Conservation (phyloP, 2,329 filamentous ascomycete genomes). For the Fusarium sp. region DNA sequence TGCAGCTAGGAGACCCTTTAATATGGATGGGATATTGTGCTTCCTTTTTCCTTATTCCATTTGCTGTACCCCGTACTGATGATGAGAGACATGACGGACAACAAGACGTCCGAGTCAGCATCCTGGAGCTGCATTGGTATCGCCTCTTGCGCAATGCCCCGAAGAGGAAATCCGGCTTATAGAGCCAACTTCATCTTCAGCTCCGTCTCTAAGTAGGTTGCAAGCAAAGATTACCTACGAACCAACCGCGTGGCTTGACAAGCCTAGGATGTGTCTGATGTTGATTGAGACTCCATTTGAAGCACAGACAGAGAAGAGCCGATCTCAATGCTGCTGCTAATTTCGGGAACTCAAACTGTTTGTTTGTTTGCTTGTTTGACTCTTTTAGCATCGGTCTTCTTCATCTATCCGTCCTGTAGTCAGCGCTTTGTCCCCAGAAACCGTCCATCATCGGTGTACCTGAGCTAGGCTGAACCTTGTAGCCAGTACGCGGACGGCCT, state of each 20-base stretch:
- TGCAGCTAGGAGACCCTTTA: slow-evolving; percentile 1
- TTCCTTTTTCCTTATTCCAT: slow-evolving; percentile 5
- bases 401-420: background rate
- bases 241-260: background rate
- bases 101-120: slow-evolving; percentile 28
- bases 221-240: background rate
- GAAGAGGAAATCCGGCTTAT: slow-evolving; percentile 20
- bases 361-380: background rate
- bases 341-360: background rate
- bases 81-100: background rate
- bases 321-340: background rate
- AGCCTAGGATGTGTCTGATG: background rate
- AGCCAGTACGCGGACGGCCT: slow-evolving; percentile 12
- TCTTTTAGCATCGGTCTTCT: slow-evolving; percentile 11
- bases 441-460: slow-evolving; percentile 10
- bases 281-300: background rate
- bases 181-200: background rate
- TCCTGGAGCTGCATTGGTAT: slow-evolving; percentile 3
- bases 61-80: background rate
- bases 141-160: slow-evolving; percentile 27
- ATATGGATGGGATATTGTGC: background rate
- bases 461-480: slow-evolving; percentile 25
- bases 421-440: slow-evolving; percentile 25
- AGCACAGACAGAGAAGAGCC: background rate
- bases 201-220: background rate